These are phyloP conservation scores for Paragyromitra xinjiangensis DNA, from an alignment of 495 filamentous ascomycete genomes.

Conservation along the genomic window DNA sequence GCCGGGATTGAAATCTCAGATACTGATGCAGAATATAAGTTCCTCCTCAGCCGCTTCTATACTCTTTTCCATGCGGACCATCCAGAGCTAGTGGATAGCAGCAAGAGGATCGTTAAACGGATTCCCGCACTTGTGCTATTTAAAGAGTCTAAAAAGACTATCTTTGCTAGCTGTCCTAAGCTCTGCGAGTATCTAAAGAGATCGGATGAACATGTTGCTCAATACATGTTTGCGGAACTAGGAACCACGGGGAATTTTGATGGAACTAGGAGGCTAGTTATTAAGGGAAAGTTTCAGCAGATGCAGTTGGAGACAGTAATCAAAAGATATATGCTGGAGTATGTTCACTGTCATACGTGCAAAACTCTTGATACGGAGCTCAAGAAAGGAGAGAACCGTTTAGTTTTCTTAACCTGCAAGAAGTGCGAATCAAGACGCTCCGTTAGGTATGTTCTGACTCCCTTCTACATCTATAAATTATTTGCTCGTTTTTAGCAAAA, in stretches of 20 bases:
- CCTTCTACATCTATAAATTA: neutral
- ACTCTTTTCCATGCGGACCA: slow-evolving; percentile 31
- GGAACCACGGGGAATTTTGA: slow-evolving; percentile 93
- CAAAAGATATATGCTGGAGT: slow-evolving; percentile 93
- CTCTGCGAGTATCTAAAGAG: slow-evolving; percentile 79
- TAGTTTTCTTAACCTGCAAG: slow-evolving; percentile 83
- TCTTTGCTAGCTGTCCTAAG: slow-evolving; percentile 92
- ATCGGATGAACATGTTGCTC: slow-evolving; percentile 90
- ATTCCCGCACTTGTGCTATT: slow-evolving; percentile 27
- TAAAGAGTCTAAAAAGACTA: slow-evolving; percentile 79
- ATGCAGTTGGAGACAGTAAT: slow-evolving; percentile 95
- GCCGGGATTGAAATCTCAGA: neutral
- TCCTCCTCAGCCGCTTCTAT: slow-evolving; percentile 25
- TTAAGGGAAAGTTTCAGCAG: slow-evolving; percentile 96
- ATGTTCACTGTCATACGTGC: slow-evolving; percentile 65
- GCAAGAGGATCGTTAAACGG: neutral
- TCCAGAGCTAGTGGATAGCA: slow-evolving; percentile 22
- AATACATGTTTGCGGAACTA: slow-evolving; percentile 94
- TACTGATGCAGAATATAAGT: slow-evolving; percentile 22
- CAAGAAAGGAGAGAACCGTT: slow-evolving; percentile 97
- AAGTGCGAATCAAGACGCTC: slow-evolving; percentile 87
- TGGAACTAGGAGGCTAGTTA: slow-evolving; percentile 86
- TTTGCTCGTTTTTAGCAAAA: neutral
- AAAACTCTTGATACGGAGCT: slow-evolving; percentile 93
- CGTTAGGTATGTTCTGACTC: slow-evolving; percentile 66